Evolutionary conservation across 2,329 filamentous ascomycete genomes (phyloP).

Genomic region (Fusarium temperatum): DNA sequence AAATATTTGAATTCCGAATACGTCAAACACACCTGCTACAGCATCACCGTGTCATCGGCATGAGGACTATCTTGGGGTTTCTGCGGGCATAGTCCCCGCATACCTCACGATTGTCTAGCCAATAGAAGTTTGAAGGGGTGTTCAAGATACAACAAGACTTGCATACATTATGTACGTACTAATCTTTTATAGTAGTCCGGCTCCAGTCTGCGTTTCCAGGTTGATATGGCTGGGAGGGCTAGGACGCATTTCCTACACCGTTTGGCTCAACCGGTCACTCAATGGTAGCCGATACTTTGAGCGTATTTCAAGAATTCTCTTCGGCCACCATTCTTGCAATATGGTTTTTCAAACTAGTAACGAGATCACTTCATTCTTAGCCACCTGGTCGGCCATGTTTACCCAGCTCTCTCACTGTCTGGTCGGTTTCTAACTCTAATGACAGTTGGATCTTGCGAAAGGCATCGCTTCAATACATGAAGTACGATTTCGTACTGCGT

Average conservation of each 20-base stretch:
- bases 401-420: too few relatives aligned
- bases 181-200: too few relatives aligned
- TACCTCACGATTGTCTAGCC: rapidly evolving
- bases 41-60: not conserved
- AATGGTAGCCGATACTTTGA: rapidly evolving
- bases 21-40: rapidly evolving
- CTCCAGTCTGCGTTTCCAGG: not conserved
- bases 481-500: rapidly evolving
- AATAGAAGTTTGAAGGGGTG: not conserved
- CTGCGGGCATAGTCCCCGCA: not conserved
- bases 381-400: not conserved
- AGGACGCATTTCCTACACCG: not conserved
- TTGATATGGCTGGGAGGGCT: not conserved
- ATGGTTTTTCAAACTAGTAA: not conserved
- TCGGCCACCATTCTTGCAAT: rapidly evolving
- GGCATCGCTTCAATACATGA: rapidly evolving
- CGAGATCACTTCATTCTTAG: not conserved
- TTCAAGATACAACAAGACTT: not conserved
- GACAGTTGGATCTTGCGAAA: rapidly evolving
- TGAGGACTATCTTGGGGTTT: not conserved
- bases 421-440: rapidly evolving
- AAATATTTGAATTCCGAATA: too few relatives aligned
- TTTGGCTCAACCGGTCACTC: too few relatives aligned
- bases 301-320: rapidly evolving
- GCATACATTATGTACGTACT: not conserved